These are phyloP conservation scores for Pleurotus eryngii DNA, from an alignment of 768 basidiomycete species.

Conservation along the genomic window DNA sequence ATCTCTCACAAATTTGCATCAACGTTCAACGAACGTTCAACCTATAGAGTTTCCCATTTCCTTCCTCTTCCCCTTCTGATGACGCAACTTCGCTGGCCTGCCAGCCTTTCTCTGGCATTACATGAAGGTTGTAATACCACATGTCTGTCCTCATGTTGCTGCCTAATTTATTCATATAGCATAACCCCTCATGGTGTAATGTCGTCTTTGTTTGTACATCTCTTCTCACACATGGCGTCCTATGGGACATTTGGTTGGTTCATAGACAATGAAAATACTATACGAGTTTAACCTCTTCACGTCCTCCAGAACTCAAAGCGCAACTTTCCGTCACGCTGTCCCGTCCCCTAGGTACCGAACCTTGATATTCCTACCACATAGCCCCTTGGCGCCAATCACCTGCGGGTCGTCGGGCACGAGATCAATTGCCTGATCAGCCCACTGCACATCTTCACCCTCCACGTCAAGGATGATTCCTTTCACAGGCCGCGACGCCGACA, in stretches of 20 bases:
- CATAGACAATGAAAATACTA: slow-evolving; percentile 10
- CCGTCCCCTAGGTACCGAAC: slow-evolving; percentile 76
- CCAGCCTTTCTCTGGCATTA: not conserved
- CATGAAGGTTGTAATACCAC: slow-evolving; percentile 7
- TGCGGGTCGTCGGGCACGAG: slow-evolving; percentile 85
- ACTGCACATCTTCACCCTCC: slow-evolving; percentile 67
- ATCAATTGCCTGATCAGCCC: slow-evolving; percentile 91
- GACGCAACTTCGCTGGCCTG: not conserved
- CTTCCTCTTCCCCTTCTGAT: not conserved
- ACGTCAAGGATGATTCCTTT: slow-evolving; percentile 86
- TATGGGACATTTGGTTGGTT: slow-evolving; percentile 7
- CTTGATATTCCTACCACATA: slow-evolving; percentile 63
- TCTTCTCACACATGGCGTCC: slow-evolving; percentile 8
- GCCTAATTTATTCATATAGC: slow-evolving; percentile 8
- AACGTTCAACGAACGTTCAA: slow-evolving; percentile 2
- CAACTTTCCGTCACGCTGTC: slow-evolving; percentile 43
- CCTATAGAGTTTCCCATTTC: slow-evolving; percentile 6
- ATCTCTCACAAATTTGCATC: slow-evolving; percentile 7
- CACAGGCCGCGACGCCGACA: slow-evolving; percentile 65
- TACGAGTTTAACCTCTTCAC: slow-evolving; percentile 5
- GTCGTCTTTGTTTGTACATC: slow-evolving; percentile 7
- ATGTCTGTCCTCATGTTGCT: not conserved
- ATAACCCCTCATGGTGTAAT: slow-evolving; percentile 8
- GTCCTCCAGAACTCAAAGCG: slow-evolving; percentile 6
- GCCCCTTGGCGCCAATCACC: slow-evolving; percentile 57